A percentile compares a stretch with the other conserved stretches of the same genome.
phyloP scores from a whole-genome alignment of 2,329 filamentous ascomycete genomes.

The Paracorniculantispora psalliotae region DNA sequence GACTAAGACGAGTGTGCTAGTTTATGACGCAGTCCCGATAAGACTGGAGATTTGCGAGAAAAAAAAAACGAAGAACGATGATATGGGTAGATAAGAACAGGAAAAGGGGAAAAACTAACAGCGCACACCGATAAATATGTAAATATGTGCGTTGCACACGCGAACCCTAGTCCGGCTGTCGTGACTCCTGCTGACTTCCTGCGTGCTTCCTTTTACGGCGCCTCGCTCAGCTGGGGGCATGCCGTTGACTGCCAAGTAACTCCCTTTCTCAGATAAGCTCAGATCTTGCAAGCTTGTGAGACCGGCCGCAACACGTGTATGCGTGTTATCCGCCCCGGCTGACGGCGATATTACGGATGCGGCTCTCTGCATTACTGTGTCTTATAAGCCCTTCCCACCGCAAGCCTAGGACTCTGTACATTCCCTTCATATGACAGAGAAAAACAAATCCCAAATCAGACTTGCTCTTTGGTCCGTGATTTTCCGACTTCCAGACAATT shows the following conservation, averaged over 20 bases:
- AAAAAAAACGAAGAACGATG: not conserved
- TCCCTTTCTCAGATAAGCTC: not conserved
- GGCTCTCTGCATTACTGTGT: not conserved
- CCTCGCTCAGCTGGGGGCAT: no score
- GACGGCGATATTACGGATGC: not conserved
- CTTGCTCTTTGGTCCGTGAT: not conserved
- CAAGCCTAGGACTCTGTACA: not conserved
- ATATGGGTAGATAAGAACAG: not conserved
- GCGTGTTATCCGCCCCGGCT: no score
- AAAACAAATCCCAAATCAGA: not conserved
- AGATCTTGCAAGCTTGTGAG: conserved; percentile 5
- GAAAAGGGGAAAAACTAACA: not conserved
- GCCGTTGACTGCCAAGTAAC: no score
- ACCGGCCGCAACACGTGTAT: not conserved
- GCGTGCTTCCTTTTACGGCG: not conserved
- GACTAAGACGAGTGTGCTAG: not conserved
- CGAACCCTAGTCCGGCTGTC: not conserved
- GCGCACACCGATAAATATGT: not conserved
- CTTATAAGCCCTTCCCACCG: not conserved
- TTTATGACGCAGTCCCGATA: conserved; percentile 10
- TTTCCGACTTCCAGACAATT: not conserved
- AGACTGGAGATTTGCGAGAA: conserved; percentile 11
- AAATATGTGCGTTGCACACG: not conserved
- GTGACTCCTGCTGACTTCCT: not conserved
- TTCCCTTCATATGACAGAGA: not conserved